These are phyloP conservation scores for Claviceps capensis DNA, from an alignment of 2,329 filamentous ascomycete species.

Conservation along the genomic window DNA sequence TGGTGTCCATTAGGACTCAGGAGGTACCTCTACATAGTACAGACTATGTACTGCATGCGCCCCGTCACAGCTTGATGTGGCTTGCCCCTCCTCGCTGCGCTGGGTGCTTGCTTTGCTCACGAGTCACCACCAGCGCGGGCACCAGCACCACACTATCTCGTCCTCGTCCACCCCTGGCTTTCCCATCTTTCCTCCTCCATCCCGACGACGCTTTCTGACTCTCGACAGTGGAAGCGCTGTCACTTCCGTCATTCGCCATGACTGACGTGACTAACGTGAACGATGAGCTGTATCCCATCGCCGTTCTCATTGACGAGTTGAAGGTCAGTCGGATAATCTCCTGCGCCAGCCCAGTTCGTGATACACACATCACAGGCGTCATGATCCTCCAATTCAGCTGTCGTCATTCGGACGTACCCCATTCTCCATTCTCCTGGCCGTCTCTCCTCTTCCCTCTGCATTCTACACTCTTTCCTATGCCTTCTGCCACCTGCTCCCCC, in stretches of 20 bases:
- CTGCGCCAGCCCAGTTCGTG: not conserved
- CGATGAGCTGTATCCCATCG: constrained; percentile 99
- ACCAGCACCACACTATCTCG: not conserved
- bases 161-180: constrained; percentile 3
- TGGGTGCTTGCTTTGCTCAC: not conserved
- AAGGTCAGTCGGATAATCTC: constrained; percentile 51
- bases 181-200: constrained; percentile 2
- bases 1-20: not conserved
- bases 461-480: not conserved
- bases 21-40: too few species aligned
- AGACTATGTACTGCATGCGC: not conserved
- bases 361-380: not conserved
- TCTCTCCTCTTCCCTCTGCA: not conserved
- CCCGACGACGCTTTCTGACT: constrained; percentile 3
- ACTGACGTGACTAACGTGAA: constrained; percentile 78
- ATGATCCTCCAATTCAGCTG: constrained; percentile 6
- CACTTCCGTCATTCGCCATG: constrained; percentile 48
- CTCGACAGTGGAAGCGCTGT: constrained; percentile 17
- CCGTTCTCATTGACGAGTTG: constrained; percentile 97
- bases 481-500: not conserved
- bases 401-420: not conserved
- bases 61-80: not conserved
- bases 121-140: not conserved
- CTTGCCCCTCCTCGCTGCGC: not conserved
- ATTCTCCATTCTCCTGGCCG: constrained; percentile 5